Percentiles rank a stretch among this genome's conserved stretches.
phyloP scores from a whole-genome alignment of 2,329 filamentous ascomycete species.

The Scedosporium aurantiacum region DNA sequence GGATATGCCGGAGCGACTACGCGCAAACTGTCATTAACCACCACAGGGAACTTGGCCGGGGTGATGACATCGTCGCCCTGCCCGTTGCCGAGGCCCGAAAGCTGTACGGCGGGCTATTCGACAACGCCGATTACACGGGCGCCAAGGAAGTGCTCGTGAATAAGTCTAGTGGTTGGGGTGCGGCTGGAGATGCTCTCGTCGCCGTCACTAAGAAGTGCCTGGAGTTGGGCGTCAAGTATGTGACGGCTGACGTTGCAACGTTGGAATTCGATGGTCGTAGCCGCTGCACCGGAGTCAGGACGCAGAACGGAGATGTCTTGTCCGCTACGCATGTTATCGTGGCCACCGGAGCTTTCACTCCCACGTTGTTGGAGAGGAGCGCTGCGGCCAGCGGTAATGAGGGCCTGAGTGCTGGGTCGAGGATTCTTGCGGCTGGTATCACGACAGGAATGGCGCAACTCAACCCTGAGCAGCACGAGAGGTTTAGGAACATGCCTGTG shows the following conservation, averaged over 20 bases:
- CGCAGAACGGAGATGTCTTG: constrained; percentile 30
- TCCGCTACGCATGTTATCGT: constrained; percentile 41
- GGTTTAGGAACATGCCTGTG: constrained; percentile 38
- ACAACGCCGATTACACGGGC: constrained; percentile 46
- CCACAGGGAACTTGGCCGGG: constrained; percentile 33
- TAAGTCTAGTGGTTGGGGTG: constrained; percentile 51
- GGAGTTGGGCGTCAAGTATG: constrained; percentile 47
- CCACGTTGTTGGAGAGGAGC: constrained; percentile 41
- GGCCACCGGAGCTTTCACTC: constrained; percentile 47
- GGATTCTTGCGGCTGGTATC: constrained; percentile 49
- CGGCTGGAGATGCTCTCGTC: constrained; percentile 46
- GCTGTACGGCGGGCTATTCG: constrained; percentile 47
- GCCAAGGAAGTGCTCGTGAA: constrained; percentile 51
- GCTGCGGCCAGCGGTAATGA: constrained; percentile 33
- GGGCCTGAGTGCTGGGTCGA: constrained; percentile 37
- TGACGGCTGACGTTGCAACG: constrained; percentile 37
- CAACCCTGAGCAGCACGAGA: constrained; percentile 30
- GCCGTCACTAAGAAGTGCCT: constrained; percentile 42
- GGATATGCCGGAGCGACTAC: constrained; percentile 39
- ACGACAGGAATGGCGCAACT: constrained; percentile 47
- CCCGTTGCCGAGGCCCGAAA: constrained; percentile 33
- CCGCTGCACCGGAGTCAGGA: constrained; percentile 36
- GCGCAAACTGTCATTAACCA: constrained; percentile 41
- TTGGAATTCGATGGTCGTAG: constrained; percentile 34
- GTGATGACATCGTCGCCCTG: constrained; percentile 29